These are phyloP conservation scores for Marchantia paleacea DNA, from an alignment of 225 moss, liverwort and hornwort genomes.

Conservation along the genomic window DNA sequence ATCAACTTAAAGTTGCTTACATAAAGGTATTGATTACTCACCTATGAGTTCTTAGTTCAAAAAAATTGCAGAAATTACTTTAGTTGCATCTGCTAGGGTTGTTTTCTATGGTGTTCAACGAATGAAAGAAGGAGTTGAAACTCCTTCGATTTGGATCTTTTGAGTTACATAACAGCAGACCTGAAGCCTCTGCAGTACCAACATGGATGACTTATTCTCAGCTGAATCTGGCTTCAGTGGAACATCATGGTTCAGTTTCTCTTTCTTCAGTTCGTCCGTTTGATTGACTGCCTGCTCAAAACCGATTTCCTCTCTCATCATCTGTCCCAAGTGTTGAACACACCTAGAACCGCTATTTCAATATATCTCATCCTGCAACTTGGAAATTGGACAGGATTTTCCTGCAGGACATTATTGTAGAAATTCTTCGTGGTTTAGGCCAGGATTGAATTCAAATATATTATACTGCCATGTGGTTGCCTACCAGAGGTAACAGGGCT, in stretches of 20 bases:
- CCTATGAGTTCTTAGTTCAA: too few species aligned
- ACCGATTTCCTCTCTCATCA: slow-evolving; percentile 1
- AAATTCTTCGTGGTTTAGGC: not conserved
- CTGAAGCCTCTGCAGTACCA: slow-evolving; percentile 27
- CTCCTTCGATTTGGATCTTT: not conserved
- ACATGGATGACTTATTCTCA: slow-evolving; percentile 20
- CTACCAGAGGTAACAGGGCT: slow-evolving; percentile 36
- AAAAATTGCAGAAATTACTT: too few species aligned
- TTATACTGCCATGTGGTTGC: slow-evolving; percentile 10
- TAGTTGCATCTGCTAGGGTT: too few species aligned
- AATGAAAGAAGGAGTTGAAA: not conserved
- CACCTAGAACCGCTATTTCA: not conserved
- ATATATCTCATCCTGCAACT: not conserved
- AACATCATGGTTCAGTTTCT: slow-evolving; percentile 9
- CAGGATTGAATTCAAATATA: not conserved
- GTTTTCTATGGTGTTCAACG: too few species aligned
- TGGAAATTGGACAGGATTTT: not conserved
- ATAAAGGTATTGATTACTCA: too few species aligned
- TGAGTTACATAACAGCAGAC: slow-evolving; percentile 12
- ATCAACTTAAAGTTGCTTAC: too few species aligned
- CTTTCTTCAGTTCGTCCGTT: slow-evolving; percentile 23
- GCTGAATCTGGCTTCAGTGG: slow-evolving; percentile 10
- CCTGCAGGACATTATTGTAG: not conserved
- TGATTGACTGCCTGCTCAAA: slow-evolving; percentile 32
- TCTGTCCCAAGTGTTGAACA: not conserved